These are phyloP conservation scores for Suhomyces prunicola DNA, from an alignment of 805 yeast genomes.

Conservation along the genomic window DNA sequence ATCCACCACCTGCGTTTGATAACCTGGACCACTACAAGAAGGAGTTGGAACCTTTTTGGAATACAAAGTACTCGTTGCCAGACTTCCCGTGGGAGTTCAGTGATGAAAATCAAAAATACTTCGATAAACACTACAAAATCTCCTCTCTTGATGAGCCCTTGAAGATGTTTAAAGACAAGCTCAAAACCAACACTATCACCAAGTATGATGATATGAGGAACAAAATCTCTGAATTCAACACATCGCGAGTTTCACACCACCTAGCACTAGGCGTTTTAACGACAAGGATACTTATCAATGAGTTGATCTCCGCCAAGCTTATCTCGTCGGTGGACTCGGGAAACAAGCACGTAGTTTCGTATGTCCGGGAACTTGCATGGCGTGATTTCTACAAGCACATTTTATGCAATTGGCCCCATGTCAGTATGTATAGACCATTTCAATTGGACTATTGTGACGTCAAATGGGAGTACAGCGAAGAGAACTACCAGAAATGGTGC, in stretches of 20 bases:
- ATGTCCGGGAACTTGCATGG: constrained; percentile 56
- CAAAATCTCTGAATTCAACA: constrained; percentile 24
- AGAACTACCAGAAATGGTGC: constrained; percentile 48
- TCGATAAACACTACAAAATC: constrained; percentile 22
- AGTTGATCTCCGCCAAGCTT: constrained; percentile 14
- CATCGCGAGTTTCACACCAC: constrained; percentile 45
- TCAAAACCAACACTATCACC: constrained; percentile 7
- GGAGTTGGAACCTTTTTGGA: neutral
- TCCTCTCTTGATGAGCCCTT: constrained; percentile 36
- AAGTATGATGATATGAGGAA: constrained; percentile 33
- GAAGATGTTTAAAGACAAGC: constrained; percentile 10
- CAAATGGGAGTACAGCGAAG: constrained; percentile 42
- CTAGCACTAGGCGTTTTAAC: constrained; percentile 47
- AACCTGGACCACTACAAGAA: neutral
- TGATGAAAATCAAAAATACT: constrained; percentile 8
- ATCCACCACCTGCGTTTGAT: neutral
- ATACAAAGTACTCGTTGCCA: neutral
- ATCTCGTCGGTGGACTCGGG: constrained; percentile 10
- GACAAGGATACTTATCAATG: constrained; percentile 35
- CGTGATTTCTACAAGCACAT: constrained; percentile 55
- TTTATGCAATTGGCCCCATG: constrained; percentile 47
- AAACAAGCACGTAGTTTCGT: constrained; percentile 24
- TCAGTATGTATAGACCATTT: constrained; percentile 49
- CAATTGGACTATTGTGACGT: constrained; percentile 41
- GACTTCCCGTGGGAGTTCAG: constrained; percentile 5